phyloP scores from a whole-genome alignment of 129 eudicot species.

The Helianthus tuberosus region DNA sequence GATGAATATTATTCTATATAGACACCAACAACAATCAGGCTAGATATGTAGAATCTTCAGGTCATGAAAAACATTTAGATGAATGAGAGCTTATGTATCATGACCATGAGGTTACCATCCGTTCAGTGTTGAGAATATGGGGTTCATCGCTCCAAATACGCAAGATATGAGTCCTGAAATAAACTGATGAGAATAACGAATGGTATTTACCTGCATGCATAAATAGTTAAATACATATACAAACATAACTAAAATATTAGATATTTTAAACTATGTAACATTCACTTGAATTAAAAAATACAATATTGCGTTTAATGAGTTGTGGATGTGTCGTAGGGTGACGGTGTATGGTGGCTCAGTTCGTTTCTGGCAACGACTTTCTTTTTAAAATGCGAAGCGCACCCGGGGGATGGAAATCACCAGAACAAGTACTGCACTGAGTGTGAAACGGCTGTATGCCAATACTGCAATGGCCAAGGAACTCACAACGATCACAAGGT shows the following conservation, averaged over 20 bases:
- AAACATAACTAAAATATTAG: background rate
- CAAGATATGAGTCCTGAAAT: conserved; percentile 16
- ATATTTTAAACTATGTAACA: background rate
- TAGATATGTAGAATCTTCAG: conserved; percentile 6
- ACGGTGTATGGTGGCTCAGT: conserved; percentile 31
- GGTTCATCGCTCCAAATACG: conserved; percentile 16
- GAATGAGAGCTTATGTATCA: background rate
- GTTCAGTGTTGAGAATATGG: conserved; percentile 5
- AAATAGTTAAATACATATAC: background rate
- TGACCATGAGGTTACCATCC: conserved; percentile 16
- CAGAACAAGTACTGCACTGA: conserved; percentile 58
- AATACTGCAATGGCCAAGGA: conserved; percentile 44
- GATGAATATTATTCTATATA: background rate
- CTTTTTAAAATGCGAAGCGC: conserved; percentile 42
- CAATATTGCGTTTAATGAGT: background rate
- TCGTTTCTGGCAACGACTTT: conserved; percentile 39
- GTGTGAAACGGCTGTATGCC: conserved; percentile 52
- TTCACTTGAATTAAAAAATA: background rate
- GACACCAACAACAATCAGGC: background rate
- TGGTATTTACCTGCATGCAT: conserved; percentile 5
- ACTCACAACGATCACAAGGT: conserved; percentile 40
- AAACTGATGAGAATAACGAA: background rate
- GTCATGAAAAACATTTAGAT: background rate
- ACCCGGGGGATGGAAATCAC: conserved; percentile 32
- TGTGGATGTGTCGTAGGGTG: conserved; percentile 20